Conservation (phyloP, 2,329 filamentous ascomycete genomes). For the Xylariales sp. region DNA sequence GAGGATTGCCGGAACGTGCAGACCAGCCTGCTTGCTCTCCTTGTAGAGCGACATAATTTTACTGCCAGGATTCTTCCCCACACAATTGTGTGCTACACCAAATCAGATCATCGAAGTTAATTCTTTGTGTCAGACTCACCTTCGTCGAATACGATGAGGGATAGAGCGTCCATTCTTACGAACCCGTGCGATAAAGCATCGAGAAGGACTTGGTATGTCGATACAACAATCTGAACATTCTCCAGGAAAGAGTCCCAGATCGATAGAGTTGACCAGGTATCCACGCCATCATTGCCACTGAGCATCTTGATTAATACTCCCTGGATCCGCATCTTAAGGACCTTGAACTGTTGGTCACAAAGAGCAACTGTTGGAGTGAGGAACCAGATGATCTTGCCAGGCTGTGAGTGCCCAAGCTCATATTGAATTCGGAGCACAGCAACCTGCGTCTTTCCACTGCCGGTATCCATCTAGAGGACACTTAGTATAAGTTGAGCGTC, state of each 20-base stretch:
- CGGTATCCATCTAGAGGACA: constrained; percentile 63
- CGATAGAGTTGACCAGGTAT: constrained; percentile 64
- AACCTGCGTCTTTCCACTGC: constrained; percentile 75
- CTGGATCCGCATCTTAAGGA: constrained; percentile 56
- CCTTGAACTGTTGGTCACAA: constrained; percentile 60
- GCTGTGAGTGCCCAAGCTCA: constrained; percentile 52
- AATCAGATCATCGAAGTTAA: no score
- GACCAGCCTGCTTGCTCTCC: constrained; percentile 32
- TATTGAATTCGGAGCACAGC: constrained; percentile 63
- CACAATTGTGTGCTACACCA: constrained; percentile 77
- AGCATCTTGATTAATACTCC: constrained; percentile 57
- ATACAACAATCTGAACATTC: constrained; percentile 68
- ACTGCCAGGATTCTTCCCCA: constrained; percentile 57
- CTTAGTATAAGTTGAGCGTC: constrained; percentile 1
- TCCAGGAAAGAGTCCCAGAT: constrained; percentile 64
- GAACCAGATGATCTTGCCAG: constrained; percentile 67
- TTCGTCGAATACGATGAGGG: constrained; percentile 79
- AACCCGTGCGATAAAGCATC: constrained; percentile 75
- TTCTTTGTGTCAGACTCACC: no score
- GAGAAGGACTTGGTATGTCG: constrained; percentile 68
- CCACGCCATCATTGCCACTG: constrained; percentile 62
- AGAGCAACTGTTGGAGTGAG: constrained; percentile 65
- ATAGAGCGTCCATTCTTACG: constrained; percentile 56
- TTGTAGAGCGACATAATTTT: constrained; percentile 73
- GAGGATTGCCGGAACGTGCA: constrained; percentile 59